Evolutionary conservation across 148 eudicot species (phyloP), one percentile per base, ranked within the genome.

Genomic region (Chenopodium berlandieri): DNA sequence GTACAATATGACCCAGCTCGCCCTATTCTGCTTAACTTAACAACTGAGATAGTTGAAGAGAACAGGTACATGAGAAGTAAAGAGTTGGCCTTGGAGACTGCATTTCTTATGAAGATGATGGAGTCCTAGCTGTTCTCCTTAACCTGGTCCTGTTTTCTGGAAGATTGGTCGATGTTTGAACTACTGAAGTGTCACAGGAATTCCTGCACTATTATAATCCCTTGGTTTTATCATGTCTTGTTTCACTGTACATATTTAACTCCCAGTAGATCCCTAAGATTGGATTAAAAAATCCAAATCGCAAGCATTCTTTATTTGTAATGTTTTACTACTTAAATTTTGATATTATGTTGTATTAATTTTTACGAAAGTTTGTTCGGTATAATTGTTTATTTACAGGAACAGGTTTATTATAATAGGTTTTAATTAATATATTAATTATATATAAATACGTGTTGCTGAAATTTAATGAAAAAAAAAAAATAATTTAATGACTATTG

Each of bases 1-100:
- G 82, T 77, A 82, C 97, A 6, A 30, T 85, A 93, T 44, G 92
- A 93, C 97, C 98, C 27, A 68, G 85, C 83, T 75, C 97, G 90
- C 40, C 98, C 98, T 17, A 82, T 93, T 81, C 85, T 95, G 75
- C 97, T 93, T n/a, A 93, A 91, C 82, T 80, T 93, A 80, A 86
- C 90, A 3, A 88, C 92, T 23, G 97, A 93, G 70, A 86, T 92
- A 68, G 97, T 93, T 40, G 97, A 95, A 86, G 95, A 95, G 52
- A 95, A 95, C 81, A 86, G 92, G 81, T 95, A 95, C 63, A 85
- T 94, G 91, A 94, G 89, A 83, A 87, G 90, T 87, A 95, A 95
- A 81, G 98, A 94, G 87, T 87, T 93, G 64, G 98, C 99, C 75
- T 37, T 94, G 79, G 97, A 95, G 86, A 85, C 88, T 56, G 97